These are phyloP conservation scores for Rhynchosporium secalis DNA, from an alignment of 2,329 filamentous ascomycete species.

Conservation along the genomic window DNA sequence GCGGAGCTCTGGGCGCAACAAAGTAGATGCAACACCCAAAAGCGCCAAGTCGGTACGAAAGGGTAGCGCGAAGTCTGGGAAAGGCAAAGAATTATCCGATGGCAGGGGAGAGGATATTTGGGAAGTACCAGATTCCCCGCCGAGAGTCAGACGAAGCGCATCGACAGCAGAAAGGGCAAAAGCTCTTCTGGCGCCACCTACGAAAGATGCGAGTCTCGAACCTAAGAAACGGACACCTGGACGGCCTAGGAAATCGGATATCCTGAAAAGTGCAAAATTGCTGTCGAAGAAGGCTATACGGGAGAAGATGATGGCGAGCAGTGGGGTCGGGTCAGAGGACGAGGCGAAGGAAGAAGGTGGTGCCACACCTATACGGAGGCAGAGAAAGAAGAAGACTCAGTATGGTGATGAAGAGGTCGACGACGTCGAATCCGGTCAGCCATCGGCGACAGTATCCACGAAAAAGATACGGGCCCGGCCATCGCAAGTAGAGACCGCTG, in stretches of 20 bases:
- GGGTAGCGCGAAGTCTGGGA: slow-evolving; percentile 10
- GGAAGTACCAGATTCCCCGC: slow-evolving; percentile 22
- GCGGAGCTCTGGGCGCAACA: slow-evolving; percentile 14
- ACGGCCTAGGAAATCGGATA: slow-evolving; percentile 27
- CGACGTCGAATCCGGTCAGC: not conserved
- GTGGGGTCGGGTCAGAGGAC: slow-evolving; percentile 9
- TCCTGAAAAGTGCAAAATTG: slow-evolving; percentile 29
- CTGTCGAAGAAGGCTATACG: slow-evolving; percentile 25
- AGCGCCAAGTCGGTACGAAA: slow-evolving; percentile 11
- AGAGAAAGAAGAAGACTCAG: not conserved
- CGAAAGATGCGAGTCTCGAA: not conserved
- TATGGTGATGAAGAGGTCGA: not conserved
- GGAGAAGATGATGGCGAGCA: slow-evolving; percentile 22
- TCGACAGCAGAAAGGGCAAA: slow-evolving; percentile 19
- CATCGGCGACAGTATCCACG: slow-evolving; percentile 6
- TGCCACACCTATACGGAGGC: slow-evolving; percentile 9
- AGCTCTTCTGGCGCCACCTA: slow-evolving; percentile 14
- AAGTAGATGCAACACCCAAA: slow-evolving; percentile 11
- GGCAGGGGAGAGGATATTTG: slow-evolving; percentile 20
- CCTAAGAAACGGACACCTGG: slow-evolving; percentile 19
- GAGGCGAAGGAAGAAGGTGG: slow-evolving; percentile 12
- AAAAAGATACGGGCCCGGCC: slow-evolving; percentile 25
- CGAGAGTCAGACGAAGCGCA: slow-evolving; percentile 9
- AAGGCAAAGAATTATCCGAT: slow-evolving; percentile 4
- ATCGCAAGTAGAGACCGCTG: slow-evolving; percentile 8